These are phyloP conservation scores for Fragaria iinumae DNA, from an alignment of 306 rosid genomes.

Conservation along the genomic window DNA sequence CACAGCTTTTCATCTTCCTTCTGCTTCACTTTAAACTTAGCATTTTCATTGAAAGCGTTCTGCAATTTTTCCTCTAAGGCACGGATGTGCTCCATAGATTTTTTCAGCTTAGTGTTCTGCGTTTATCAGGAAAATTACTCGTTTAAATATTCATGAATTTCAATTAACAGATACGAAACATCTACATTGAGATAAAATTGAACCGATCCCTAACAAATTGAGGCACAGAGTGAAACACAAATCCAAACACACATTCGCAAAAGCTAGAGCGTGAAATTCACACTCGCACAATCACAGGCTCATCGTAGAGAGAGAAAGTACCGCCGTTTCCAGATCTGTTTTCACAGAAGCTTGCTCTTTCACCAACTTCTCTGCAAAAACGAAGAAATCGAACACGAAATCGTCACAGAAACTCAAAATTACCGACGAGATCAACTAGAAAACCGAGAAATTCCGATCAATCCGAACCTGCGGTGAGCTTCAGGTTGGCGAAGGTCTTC, in stretches of 20 bases:
- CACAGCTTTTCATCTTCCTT: too few relatives aligned
- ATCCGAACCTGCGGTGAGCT: constrained; percentile 80
- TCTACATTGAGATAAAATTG: neutral
- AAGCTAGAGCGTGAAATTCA: neutral
- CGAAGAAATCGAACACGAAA: constrained; percentile 23
- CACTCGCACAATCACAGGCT: neutral
- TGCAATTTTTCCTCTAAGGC: constrained; percentile 45
- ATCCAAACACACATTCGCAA: neutral
- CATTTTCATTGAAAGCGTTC: too few relatives aligned
- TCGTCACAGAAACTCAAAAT: constrained; percentile 22
- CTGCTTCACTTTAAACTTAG: constrained; percentile 30
- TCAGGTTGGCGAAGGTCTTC: constrained; percentile 65
- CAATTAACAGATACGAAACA: constrained; percentile 11
- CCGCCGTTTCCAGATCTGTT: constrained; percentile 90
- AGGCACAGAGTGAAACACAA: neutral
- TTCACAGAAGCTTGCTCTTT: constrained; percentile 87
- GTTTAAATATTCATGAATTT: constrained; percentile 1
- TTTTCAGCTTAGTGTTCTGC: constrained; percentile 79
- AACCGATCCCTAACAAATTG: constrained; percentile 1
- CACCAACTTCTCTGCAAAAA: constrained; percentile 66
- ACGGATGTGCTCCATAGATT: constrained; percentile 59
- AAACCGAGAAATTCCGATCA: constrained; percentile 10
- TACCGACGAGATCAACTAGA: constrained; percentile 21
- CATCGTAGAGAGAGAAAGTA: constrained; percentile 26
- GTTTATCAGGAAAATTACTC: constrained; percentile 8